Base-by-base conservation (phyloP, 1,284 basidiomycete species). In the Salmacisia buchloeana region DNA sequence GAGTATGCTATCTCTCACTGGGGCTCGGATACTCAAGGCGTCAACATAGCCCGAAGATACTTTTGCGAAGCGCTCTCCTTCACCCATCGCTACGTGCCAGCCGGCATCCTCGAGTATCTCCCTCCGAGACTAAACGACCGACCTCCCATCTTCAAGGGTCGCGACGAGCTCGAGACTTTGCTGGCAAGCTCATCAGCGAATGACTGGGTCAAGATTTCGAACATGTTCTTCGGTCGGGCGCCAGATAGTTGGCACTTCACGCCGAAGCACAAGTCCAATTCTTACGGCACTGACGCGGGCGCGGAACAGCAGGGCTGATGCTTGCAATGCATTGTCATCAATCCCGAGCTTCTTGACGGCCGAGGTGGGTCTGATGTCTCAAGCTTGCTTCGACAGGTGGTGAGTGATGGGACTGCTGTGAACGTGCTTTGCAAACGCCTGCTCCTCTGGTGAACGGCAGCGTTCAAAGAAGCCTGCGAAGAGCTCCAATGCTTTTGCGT, bases 171-270 rank as follows among this genome's bases (percentile, higher is more conserved):
- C 38, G 81, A 82, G 72, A 92, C 91, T 1, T 82, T 97, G 9
- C 82, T 97, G 6, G 87, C 91, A 0, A 92, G 89, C 74, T 84
- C 85, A 1, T 86, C 89, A 74, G 88, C 88, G 67, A 83, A 85
- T n/a, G 92, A 97, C 79, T 98, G 94, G 94, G 89, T 97, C 60
- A 91, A 87, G 81, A 88, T 98, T 35, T 90, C 89, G 0, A 92
- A 96, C 80, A 94, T 97, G 90, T 97, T 91, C 85, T 83, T 89
- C 13, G 90, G 90, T 1, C 86, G 85, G 52, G 83, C 84, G 1
- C 88, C 87, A 0, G 86, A 87, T 29, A 65, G 71, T 25, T 80
- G 74, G 71, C 80, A 82, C 4, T 91, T 91, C 80, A 83, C 83
- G 5, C 89, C 71, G 5, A 73, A 73, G 49, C 71, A 73, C 63